Evolutionary conservation across 2,329 filamentous ascomycete genomes (phyloP), one percentile per base, ranked within the genome.

Genomic region (Penicillium crustosum): DNA sequence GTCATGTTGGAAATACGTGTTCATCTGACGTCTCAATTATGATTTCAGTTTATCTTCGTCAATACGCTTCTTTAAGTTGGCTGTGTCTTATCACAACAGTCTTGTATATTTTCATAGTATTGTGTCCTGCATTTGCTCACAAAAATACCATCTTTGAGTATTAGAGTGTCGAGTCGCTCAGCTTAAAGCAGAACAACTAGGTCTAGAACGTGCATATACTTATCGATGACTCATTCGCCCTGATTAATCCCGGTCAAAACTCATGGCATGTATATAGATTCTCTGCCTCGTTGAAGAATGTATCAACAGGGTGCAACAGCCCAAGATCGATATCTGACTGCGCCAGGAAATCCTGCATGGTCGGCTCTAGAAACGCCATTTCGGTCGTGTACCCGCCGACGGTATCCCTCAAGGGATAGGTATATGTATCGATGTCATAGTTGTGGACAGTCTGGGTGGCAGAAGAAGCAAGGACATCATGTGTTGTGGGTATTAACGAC

Each of bases 301-400:
- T 68, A 63, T 74, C 73, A 36, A 74, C 70, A 8, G 72, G 70
- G 57, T 74, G 70, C 55, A 73, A 54, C 50, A 72, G 56, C 2
- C 72, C 71, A 35, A 75, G 47, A 57, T 75, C 73, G 19, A 75
- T 67, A 63, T 75, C 71, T 5, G 72, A 73, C 61, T 75, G 73
- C 19, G 73, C 72, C 2, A 75, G 61, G 19, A 75, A 75, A 47
- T 75, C 71, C 55, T 75, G 72, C 73, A 75, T 73, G 8, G 72
- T 75, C 23, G 73, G 73, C 49, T 75, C 71, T 41, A 74, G 58
- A 48, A 75, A 74, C 9, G 73, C 67, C 71, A 75, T 75, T 42
- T 70, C 71, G 0, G 73, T 74, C 36, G 73, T 74, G 53, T 74
- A 74, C 9, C 71, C 72, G 10, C 56, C 61, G 9, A 64, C 50